Evolutionary conservation across 768 basidiomycete species (phyloP), one percentile per base, ranked within the genome.

Genomic region (Udeniomyces megalosporus): DNA sequence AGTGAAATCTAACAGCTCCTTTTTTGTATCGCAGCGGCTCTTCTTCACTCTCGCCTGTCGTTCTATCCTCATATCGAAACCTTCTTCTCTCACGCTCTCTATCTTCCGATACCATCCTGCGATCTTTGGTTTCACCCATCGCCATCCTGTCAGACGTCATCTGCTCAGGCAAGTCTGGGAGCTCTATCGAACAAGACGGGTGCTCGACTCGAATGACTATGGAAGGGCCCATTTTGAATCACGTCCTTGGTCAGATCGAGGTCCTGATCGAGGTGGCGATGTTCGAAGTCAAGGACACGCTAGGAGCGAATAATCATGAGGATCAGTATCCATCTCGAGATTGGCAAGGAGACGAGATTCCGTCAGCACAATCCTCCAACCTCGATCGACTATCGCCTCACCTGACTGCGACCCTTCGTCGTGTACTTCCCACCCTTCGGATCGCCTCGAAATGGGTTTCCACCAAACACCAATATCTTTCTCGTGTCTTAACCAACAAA

Each of bases 371-470:
- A 14, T 3, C 26, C 0, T 28, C 28, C n/a, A 47, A 35, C 29
- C 47, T 56, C n/a, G 32, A 60, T 24, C 17, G 22, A 14, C 42
- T n/a, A 29, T 57, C 62, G 12, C 28, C 15, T 2, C 57, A 63
- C 28, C 55, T 99, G 69, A 85, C 86, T 1, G 91, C 91, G 1
- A 79, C 80, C 14, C 85, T 96, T 65, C 79, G 93, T 52, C 80
- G 95, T 31, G 84, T 85, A 5, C 76, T 97, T 6, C 91, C 91
- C 4, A 84, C 88, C 6, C 75, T 97, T 35, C 82, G 93, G 22
- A 83, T 96, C 60, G 82, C 84, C 4, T 84, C 83, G 69, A 92
- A 90, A 71, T 99, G 95, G 95, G 71, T 96, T 14, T 76, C 79
- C 32, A 81, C 81, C 4, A 88, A 96, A 70, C 73, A 81, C 67